Base-by-base conservation (phyloP, 2,329 filamentous ascomycete species). In the Hypoxylon sp. region DNA sequence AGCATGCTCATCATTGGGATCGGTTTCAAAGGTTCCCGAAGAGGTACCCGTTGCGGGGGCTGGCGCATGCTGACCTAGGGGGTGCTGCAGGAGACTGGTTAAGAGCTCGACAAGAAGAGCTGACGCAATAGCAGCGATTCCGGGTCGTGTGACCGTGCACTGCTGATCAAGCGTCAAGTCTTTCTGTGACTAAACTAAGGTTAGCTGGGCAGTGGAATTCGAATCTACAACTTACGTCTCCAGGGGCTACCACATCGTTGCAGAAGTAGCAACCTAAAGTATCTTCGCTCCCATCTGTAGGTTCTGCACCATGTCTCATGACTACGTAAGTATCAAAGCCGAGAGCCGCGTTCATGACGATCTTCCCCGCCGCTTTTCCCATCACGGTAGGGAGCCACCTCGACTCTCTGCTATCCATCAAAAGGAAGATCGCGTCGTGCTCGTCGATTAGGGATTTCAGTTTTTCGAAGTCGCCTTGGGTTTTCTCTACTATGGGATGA, bases 291-390 rank as follows among this genome's bases (percentile, higher is more conserved):
- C 86, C 83, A 53, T 84, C 81, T 43, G 80, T 77, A 2, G 84
- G 83, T 71, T 88, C 86, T 5, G 93, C 84, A 1, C 96, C 96
- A 78, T 99, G 96, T 61, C 96, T 88, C 96, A 99, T 98, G 34
- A 97, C 94, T 2, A 99, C 94, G 74, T 93, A 99, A 0, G 94
- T 96, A 79, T 99, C 96, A 75, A 99, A 99, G 0, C 96, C 96
- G 2, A 99, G 85, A 1, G 96, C 96, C 6, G 95, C 94, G 78
- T 98, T 99, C 87, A 99, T 91, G 23, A 99, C 95, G 68, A 98
- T 93, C 81, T 99, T 99, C 32, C 91, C 92, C 1, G 90, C 88
- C 2, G 94, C 90, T 79, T 98, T 99, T 41, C 91, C 95, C 90
- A 99, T 97, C 14, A 99, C 88, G 0, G 95, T 98, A 0, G 96